A percentile compares a stretch with the other conserved stretches of the same genome.
phyloP scores from a whole-genome alignment of 1,139 yeast species.

The Blastobotrys arbuscula region DNA sequence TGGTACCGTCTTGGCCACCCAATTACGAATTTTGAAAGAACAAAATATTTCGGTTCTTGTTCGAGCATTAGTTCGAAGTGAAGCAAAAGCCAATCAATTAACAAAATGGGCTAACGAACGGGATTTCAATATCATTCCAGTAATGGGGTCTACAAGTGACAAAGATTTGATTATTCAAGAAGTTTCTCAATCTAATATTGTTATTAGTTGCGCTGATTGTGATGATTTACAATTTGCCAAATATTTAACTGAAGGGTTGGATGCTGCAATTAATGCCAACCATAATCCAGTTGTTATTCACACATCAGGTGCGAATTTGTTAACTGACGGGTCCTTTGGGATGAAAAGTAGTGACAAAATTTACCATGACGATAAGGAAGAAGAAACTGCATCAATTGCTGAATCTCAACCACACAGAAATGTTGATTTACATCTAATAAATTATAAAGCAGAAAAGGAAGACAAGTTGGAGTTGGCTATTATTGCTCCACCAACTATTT shows the following conservation, averaged over 20 bases:
- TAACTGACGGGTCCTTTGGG: slow-evolving; percentile 29
- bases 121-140: slow-evolving; percentile 19
- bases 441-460: slow-evolving; percentile 13
- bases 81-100: slow-evolving; percentile 30
- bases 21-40: slow-evolving; percentile 22
- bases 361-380: slow-evolving; percentile 34
- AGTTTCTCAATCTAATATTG: slow-evolving; percentile 30
- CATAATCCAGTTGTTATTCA: slow-evolving; percentile 35
- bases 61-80: slow-evolving; percentile 31
- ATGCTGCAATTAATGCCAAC: slow-evolving; percentile 20
- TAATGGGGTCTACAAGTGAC: slow-evolving; percentile 31
- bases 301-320: slow-evolving; percentile 40
- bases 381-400: slow-evolving; percentile 33
- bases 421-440: slow-evolving; percentile 32
- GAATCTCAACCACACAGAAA: slow-evolving; percentile 37
- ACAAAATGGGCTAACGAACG: slow-evolving; percentile 24
- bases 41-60: slow-evolving; percentile 23
- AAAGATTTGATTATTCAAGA: slow-evolving; percentile 27
- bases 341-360: slow-evolving; percentile 28
- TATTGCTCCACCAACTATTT: slow-evolving; percentile 28
- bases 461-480: slow-evolving; percentile 18
- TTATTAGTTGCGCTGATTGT: slow-evolving; percentile 39
- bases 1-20: slow-evolving; percentile 33
- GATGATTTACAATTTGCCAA: slow-evolving; percentile 37
- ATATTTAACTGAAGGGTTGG: slow-evolving; percentile 22